phyloP scores from a whole-genome alignment of 768 basidiomycete species.

The Phylloporus sp. region DNA sequence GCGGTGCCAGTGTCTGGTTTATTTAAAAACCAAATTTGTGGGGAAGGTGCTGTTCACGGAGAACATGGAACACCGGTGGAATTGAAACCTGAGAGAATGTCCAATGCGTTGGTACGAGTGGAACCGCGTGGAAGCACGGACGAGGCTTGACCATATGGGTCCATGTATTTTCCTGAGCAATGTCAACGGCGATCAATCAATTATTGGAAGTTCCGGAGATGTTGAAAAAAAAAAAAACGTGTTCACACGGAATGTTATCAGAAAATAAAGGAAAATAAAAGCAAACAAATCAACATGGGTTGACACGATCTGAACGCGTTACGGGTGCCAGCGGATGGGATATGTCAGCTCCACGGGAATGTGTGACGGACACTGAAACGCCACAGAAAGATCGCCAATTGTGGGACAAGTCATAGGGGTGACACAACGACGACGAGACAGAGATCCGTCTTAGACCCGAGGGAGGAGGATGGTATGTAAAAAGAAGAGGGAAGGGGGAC shows the following conservation, averaged over 20 bases:
- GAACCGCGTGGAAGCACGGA: constrained; percentile 22
- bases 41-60: constrained; percentile 12
- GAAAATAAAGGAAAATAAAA: constrained; percentile 13
- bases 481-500: constrained; percentile 24
- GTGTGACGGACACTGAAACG: constrained; percentile 20
- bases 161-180: constrained; percentile 28
- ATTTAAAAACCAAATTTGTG: constrained; percentile 13
- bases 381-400: constrained; percentile 5
- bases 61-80: not conserved
- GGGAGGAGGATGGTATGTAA: constrained; percentile 30
- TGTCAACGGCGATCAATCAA: constrained; percentile 34
- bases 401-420: constrained; percentile 11
- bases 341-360: constrained; percentile 1
- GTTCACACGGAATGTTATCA: constrained; percentile 18
- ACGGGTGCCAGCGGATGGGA: constrained; percentile 2
- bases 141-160: constrained; percentile 29
- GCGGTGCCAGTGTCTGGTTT: constrained; percentile 2
- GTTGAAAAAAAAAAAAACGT: constrained; percentile 12
- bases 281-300: constrained; percentile 18
- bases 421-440: constrained; percentile 5
- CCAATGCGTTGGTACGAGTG: constrained; percentile 13
- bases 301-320: not conserved
- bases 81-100: constrained; percentile 13
- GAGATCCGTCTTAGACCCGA: constrained; percentile 32
- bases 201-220: constrained; percentile 22